Evolutionary conservation across 805 yeast species (phyloP).

Genomic region (Nakazawaea laoshanensis): DNA sequence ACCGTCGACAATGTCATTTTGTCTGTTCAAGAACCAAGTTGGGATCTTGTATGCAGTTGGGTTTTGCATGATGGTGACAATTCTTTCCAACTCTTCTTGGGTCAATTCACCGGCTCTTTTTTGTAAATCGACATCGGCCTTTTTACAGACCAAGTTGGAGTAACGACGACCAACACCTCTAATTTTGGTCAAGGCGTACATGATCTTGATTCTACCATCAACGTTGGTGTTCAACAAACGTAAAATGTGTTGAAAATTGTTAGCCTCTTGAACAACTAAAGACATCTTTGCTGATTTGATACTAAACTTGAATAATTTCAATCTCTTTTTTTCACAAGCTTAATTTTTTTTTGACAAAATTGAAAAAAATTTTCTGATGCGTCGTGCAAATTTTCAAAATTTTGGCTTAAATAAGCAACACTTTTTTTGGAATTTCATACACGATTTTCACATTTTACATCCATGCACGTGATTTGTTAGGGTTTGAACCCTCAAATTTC

Average conservation of each 20-base stretch:
- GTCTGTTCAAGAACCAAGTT: conserved; percentile 99
- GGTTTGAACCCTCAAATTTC: too few species aligned
- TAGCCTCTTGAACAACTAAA: conserved; percentile 97
- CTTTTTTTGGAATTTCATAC: too few species aligned
- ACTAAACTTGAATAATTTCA: too few species aligned
- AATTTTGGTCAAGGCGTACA: conserved; percentile 99
- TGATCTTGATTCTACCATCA: conserved; percentile 99
- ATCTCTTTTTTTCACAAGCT: not conserved
- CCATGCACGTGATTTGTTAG: too few species aligned
- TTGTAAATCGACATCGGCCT: conserved; percentile 97
- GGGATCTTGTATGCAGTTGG: conserved; percentile 99
- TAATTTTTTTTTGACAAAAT: conserved; percentile 11
- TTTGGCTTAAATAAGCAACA: too few species aligned
- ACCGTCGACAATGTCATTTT: conserved; percentile 96
- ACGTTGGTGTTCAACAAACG: conserved; percentile 99
- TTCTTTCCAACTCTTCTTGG: conserved; percentile 99
- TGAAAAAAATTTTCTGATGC: too few species aligned
- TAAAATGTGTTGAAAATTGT: conserved; percentile 99
- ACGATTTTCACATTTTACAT: too few species aligned
- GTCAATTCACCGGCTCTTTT: conserved; percentile 99
- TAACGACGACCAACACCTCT: conserved; percentile 99
- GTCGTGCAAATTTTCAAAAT: too few species aligned
- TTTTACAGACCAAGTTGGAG: conserved; percentile 99
- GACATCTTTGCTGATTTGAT: conserved; percentile 72
- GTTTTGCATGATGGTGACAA: conserved; percentile 99